Percentiles rank a stretch among this genome's conserved stretches.
phyloP scores from a whole-genome alignment of 176 grass and related monocot species.

The Tuctoria greenei region DNA sequence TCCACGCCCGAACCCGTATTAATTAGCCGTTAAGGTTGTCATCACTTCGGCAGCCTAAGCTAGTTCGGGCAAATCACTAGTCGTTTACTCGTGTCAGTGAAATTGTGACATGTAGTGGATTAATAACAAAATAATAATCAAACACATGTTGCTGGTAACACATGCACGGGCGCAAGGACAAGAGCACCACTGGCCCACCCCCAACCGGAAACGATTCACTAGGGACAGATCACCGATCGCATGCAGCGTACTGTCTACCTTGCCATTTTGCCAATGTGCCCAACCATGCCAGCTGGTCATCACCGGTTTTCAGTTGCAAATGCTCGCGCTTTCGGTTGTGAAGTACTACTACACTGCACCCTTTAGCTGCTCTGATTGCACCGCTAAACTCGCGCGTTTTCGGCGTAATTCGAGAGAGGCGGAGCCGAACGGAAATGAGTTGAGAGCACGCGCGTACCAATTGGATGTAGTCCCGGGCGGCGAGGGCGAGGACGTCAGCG shows the following conservation, averaged over 20 bases:
- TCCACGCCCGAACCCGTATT: neutral
- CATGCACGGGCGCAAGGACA: neutral
- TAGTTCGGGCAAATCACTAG: neutral
- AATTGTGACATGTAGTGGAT: neutral
- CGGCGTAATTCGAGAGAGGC: too few relatives aligned
- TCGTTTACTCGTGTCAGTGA: neutral
- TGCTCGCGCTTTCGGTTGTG: neutral
- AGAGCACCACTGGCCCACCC: neutral
- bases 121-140: neutral
- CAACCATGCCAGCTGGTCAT: constrained; percentile 8
- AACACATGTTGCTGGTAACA: neutral
- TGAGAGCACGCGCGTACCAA: constrained; percentile 42
- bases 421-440: neutral
- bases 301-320: neutral
- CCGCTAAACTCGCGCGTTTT: neutral
- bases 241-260: neutral
- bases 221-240: constrained; percentile 4
- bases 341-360: neutral
- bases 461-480: constrained; percentile 78
- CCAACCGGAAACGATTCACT: neutral
- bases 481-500: constrained; percentile 87
- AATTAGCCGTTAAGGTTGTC: neutral
- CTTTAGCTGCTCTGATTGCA: neutral
- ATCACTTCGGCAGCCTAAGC: neutral
- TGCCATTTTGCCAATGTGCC: neutral